phyloP scores from a whole-genome alignment of 2,329 filamentous ascomycete genomes.

The Stagonosporopsis chrysanthemi region DNA sequence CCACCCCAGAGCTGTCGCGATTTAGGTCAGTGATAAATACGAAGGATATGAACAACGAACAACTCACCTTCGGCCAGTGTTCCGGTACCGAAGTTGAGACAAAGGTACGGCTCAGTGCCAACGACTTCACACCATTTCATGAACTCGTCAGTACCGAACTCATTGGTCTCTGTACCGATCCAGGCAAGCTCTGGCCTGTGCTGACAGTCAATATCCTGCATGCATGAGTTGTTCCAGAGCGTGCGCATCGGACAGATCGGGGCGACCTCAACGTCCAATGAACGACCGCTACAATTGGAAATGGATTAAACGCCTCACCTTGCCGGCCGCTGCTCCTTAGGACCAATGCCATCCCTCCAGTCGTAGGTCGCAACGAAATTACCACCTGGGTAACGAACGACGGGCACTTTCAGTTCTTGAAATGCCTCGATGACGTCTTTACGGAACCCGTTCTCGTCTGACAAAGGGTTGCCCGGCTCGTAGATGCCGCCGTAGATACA shows the following conservation, averaged over 20 bases:
- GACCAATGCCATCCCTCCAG: conserved; percentile 83
- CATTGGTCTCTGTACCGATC: conserved; percentile 77
- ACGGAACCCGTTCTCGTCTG: conserved; percentile 77
- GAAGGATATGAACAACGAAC: background rate
- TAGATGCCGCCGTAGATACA: conserved; percentile 90
- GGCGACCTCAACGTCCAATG: background rate
- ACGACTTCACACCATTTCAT: conserved; percentile 79
- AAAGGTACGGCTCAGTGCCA: conserved; percentile 79
- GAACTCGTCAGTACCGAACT: conserved; percentile 87
- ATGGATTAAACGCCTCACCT: conserved; percentile 47
- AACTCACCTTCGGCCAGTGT: conserved; percentile 61
- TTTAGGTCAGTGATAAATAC: conserved; percentile 37
- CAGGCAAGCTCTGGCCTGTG: conserved; percentile 77
- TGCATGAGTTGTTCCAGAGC: conserved; percentile 1
- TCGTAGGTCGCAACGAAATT: conserved; percentile 88
- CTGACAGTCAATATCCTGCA: conserved; percentile 12
- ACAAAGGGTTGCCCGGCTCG: conserved; percentile 76
- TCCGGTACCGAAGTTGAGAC: conserved; percentile 80
- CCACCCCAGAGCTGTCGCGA: conserved; percentile 69
- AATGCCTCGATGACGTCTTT: conserved; percentile 74
- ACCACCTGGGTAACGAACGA: conserved; percentile 81
- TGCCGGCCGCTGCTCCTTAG: conserved; percentile 70
- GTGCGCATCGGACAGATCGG: background rate
- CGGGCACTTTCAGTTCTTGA: conserved; percentile 76
- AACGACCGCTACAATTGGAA: background rate